These are phyloP conservation scores for Ceratobasidium sp. DNA, from an alignment of 1,284 basidiomycete species.

Conservation along the genomic window DNA sequence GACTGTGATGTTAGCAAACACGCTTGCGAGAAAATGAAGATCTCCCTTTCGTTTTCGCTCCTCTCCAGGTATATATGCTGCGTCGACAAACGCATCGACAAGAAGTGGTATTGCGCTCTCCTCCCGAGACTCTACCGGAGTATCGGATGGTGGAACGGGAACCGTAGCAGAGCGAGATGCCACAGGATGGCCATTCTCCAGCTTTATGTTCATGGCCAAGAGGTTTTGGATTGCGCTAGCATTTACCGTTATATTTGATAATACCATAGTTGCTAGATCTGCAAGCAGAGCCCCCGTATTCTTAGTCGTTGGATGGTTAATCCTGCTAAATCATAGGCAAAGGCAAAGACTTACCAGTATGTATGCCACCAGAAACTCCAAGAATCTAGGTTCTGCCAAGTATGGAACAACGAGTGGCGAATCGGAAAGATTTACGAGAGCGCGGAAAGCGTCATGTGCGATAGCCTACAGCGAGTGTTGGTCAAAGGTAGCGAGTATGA, in stretches of 20 bases:
- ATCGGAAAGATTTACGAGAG: conserved; percentile 93
- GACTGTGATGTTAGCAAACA: conserved; percentile 87
- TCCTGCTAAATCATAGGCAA: conserved; percentile 27
- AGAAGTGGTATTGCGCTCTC: conserved; percentile 76
- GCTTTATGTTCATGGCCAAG: conserved; percentile 68
- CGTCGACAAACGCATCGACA: conserved; percentile 84
- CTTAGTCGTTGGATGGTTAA: conserved; percentile 52
- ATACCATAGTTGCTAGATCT: conserved; percentile 94
- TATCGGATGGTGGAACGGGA: conserved; percentile 66
- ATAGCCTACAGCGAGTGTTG: conserved; percentile 63
- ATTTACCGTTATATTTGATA: conserved; percentile 91
- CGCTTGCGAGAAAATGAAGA: conserved; percentile 87
- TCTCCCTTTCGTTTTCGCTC: conserved; percentile 65
- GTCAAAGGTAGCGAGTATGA: conserved; percentile 22
- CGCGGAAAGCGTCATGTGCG: conserved; percentile 94
- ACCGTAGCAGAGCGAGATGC: conserved; percentile 78
- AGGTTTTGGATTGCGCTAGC: conserved; percentile 72
- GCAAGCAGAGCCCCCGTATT: conserved; percentile 88
- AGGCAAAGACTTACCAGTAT: conserved; percentile 72
- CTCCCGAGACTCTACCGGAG: conserved; percentile 60
- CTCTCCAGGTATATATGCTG: conserved; percentile 59
- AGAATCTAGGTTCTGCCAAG: conserved; percentile 77
- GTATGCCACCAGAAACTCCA: conserved; percentile 88
- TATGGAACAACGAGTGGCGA: conserved; percentile 72
- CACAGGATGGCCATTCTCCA: conserved; percentile 61